These are phyloP conservation scores for Starmerella cellae DNA, from an alignment of 805 yeast species.

Conservation along the genomic window DNA sequence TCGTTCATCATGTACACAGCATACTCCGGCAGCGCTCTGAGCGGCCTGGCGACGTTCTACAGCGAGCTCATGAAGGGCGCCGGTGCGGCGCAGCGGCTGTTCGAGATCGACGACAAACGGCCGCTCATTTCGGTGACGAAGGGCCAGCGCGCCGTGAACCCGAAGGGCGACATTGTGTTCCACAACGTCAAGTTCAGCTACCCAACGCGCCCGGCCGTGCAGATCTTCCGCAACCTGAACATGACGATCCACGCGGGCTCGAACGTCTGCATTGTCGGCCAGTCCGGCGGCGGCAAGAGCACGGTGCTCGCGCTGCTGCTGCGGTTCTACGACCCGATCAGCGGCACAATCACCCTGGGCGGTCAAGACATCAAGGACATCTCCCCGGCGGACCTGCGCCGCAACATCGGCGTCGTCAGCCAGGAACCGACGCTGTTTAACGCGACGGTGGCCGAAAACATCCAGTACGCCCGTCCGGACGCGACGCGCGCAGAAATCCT, in stretches of 20 bases:
- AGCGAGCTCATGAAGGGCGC: conserved; percentile 94
- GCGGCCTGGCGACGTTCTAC: conserved; percentile 81
- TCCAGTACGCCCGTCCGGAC: conserved; percentile 53
- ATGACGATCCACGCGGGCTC: conserved; percentile 63
- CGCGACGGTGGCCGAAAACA: conserved; percentile 73
- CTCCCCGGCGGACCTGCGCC: conserved; percentile 59
- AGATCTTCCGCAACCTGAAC: conserved; percentile 48
- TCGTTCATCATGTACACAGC: conserved; percentile 93
- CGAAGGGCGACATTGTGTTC: conserved; percentile 40
- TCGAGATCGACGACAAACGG: conserved; percentile 68
- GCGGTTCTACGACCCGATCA: conserved; percentile 67
- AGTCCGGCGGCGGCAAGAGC: conserved; percentile 94
- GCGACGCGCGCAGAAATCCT: conserved; percentile 51
- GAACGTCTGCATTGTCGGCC: conserved; percentile 88
- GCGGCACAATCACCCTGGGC: conserved; percentile 55
- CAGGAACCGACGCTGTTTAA: conserved; percentile 86
- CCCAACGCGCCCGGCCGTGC: conserved; percentile 68
- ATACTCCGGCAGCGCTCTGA: conserved; percentile 83
- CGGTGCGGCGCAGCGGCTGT: conserved; percentile 85
- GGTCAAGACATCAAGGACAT: conserved; percentile 47
- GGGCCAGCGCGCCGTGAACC: conserved; percentile 38
- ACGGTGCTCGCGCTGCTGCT: conserved; percentile 68
- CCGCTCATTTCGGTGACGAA: conserved; percentile 56
- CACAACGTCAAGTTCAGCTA: conserved; percentile 55
- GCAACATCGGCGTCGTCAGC: conserved; percentile 74